A percentile compares a stretch with the other conserved stretches of the same genome.
These are phyloP conservation scores for Niveomyces coronatus DNA, from an alignment of 2,329 filamentous ascomycete species.

Conservation along the genomic window DNA sequence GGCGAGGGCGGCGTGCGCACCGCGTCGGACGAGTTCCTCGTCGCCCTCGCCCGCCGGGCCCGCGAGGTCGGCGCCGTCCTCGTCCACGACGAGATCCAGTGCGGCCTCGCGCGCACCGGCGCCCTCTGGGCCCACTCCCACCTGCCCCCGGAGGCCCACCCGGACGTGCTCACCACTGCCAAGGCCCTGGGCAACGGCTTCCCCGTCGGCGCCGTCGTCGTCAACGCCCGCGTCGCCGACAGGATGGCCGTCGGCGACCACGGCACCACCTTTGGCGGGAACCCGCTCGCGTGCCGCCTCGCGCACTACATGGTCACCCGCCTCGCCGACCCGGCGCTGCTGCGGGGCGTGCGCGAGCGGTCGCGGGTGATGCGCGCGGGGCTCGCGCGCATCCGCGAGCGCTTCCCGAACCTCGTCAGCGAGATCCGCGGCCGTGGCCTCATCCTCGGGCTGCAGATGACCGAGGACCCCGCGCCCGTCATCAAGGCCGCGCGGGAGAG, in stretches of 20 bases:
- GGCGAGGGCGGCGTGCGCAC: constrained; percentile 89
- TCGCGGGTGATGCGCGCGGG: constrained; percentile 36
- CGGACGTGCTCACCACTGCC: constrained; percentile 86
- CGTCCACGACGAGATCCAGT: constrained; percentile 96
- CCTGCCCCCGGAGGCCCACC: constrained; percentile 70
- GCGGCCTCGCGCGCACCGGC: constrained; percentile 79
- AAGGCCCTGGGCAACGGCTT: constrained; percentile 97
- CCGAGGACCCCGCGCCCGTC: constrained; percentile 59
- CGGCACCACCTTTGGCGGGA: constrained; percentile 89
- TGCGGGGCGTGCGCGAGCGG: constrained; percentile 60
- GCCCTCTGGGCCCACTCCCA: constrained; percentile 78
- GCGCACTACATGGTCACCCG: constrained; percentile 78
- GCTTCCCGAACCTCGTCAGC: constrained; percentile 57
- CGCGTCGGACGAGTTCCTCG: constrained; percentile 72
- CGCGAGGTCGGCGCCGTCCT: constrained; percentile 79
- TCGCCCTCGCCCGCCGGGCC: constrained; percentile 74
- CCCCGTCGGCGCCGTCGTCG: constrained; percentile 67
- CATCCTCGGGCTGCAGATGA: constrained; percentile 78
- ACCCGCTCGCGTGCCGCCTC: constrained; percentile 74
- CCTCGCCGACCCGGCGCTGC: constrained; percentile 60
- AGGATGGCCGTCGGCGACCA: constrained; percentile 60
- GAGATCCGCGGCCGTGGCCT: constrained; percentile 78
- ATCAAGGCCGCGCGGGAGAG: constrained; percentile 80
- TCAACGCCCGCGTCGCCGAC: constrained; percentile 29
- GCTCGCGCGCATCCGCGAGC: constrained; percentile 35